Percentiles rank a stretch among this genome's conserved stretches.
phyloP scores from a whole-genome alignment of 441 rosid genomes.

The Erodium moschatum region DNA sequence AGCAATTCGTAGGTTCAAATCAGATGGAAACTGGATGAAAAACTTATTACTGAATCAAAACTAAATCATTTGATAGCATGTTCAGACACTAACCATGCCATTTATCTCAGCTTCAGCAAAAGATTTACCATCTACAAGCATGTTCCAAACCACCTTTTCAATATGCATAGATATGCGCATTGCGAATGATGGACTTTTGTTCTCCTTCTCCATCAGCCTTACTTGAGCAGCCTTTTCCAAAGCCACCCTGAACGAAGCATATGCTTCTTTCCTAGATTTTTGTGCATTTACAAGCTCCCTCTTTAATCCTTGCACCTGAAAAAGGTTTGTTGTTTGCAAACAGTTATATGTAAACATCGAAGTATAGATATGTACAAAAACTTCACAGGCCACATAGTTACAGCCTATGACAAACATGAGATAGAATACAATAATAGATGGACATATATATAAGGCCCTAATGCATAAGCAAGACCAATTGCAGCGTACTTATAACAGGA shows the following conservation, averaged over 20 bases:
- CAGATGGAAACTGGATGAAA: constrained; percentile 6
- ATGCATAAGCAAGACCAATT: constrained; percentile 7
- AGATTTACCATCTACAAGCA: constrained; percentile 93
- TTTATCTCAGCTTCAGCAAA: constrained; percentile 98
- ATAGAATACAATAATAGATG: not conserved
- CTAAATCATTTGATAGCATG: not conserved
- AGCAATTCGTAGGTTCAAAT: not conserved
- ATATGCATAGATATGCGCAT: constrained; percentile 91
- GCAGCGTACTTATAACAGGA: not conserved
- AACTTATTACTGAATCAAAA: not conserved
- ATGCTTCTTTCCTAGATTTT: constrained; percentile 67
- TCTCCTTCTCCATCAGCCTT: constrained; percentile 82
- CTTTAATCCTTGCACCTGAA: constrained; percentile 68
- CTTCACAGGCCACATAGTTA: not conserved
- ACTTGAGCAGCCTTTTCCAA: constrained; percentile 86
- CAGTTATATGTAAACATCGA: not conserved
- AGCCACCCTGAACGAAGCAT: constrained; percentile 51
- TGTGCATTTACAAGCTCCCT: constrained; percentile 53
- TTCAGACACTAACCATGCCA: constrained; percentile 68
- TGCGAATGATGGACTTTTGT: constrained; percentile 93
- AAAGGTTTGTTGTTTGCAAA: constrained; percentile 14
- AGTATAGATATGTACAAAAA: constrained; percentile 7
- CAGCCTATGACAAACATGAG: constrained; percentile 1
- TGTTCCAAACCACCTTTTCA: constrained; percentile 84
- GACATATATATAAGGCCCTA: not conserved